Conservation (phyloP, 148 eudicot species). For the Chenopodium formosanum region DNA sequence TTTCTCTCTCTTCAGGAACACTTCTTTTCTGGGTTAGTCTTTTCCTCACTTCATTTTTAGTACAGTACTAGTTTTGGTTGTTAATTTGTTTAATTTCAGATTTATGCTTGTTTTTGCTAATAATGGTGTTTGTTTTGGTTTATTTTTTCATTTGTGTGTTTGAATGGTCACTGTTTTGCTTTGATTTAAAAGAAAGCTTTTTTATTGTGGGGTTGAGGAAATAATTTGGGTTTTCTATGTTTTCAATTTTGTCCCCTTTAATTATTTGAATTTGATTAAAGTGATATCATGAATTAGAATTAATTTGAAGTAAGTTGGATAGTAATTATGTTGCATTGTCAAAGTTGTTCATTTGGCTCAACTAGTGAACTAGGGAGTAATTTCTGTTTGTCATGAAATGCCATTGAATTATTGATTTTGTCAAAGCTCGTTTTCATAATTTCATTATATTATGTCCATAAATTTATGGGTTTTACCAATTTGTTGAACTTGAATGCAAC, state of each 20-base stretch:
- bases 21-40: conserved; percentile 3
- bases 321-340: conserved; percentile 1
- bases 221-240: background rate
- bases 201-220: conserved; percentile 1
- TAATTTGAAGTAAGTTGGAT: conserved; percentile 2
- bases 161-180: background rate
- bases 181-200: background rate
- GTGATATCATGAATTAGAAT: background rate
- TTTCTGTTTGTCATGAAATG: conserved; percentile 1
- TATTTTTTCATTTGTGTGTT: background rate
- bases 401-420: background rate
- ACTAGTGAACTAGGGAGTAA: background rate
- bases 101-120: background rate
- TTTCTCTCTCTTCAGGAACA: background rate
- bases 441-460: background rate
- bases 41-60: background rate
- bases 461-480: background rate
- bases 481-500: background rate
- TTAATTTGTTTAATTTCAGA: background rate
- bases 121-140: background rate
- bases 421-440: background rate
- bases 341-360: background rate
- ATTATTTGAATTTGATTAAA: background rate
- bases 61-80: background rate
- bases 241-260: background rate